Base-by-base conservation (phyloP, 495 filamentous ascomycete genomes). In the Xylaria curta region DNA sequence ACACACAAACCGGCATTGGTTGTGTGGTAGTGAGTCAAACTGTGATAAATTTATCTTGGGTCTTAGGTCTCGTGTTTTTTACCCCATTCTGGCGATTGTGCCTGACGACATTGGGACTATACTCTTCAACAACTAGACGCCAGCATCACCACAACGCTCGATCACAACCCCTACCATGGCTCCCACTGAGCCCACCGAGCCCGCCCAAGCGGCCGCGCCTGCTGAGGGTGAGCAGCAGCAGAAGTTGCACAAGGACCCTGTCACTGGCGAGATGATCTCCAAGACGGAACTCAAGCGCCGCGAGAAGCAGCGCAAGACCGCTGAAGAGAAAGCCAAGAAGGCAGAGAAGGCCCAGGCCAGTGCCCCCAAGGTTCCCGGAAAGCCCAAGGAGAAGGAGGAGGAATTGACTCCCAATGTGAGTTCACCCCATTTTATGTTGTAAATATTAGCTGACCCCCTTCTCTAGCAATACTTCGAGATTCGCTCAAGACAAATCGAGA, bases 391-490 rank as follows among this genome's bases (percentile, higher is more conserved):
- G 58, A 60, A 47, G 90, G 92, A 78, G 83, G 88, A 87, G 63
- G 90, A 96, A 69, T 82, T 99, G 76, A 97, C 91, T 69, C 94
- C 97, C n/a, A 97, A 97, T 84, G 77, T 77, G n/a, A 66, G 73
- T 73, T 12, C 38, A 46, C 38, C 10, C 13, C 12, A 26, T 53
- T 53, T 26, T 10, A 0, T 24, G 3, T 21, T 53, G 26, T 54
- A 54, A 54, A 15, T 4, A 56, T 31, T 31, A 1, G 12, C 49
- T 65, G 74, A 60, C 33, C 19, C 33, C 15, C 31, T 5, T 26
- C 40, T 47, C 72, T 74, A 95, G 93, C 93, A 97, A 95, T 99
- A 98, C 84, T 97, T 97, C 78, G 95, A 99, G 85, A 97, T 99
- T 76, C 93, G 96, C 60, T 94, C 90, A 75, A 89, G 92, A 64